Evolutionary conservation across 768 basidiomycete genomes (phyloP).

Genomic region (Suillus americanus): DNA sequence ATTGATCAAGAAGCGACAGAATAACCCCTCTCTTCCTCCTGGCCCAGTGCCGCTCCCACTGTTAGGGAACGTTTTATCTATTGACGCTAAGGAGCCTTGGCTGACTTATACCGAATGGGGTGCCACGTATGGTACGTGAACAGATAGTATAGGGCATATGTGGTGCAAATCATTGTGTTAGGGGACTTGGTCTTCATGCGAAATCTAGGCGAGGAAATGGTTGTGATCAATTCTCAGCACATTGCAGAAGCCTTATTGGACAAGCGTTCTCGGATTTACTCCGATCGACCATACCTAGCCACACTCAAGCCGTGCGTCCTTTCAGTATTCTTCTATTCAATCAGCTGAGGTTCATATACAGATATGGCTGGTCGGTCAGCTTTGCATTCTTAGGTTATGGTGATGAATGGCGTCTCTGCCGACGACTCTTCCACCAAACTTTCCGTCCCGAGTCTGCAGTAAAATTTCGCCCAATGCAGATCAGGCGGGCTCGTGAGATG

Average conservation of each 20-base stretch:
- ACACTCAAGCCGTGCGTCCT: neutral
- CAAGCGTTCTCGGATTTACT: constrained; percentile 11
- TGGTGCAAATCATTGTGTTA: neutral
- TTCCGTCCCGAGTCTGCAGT: constrained; percentile 32
- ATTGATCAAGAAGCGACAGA: too few species aligned
- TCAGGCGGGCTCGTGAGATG: constrained; percentile 22
- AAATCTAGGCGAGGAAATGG: neutral
- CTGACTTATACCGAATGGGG: too few species aligned
- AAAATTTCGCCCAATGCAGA: constrained; percentile 25
- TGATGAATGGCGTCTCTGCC: constrained; percentile 26
- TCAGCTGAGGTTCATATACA: neutral
- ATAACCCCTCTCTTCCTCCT: too few species aligned
- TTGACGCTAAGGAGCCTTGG: too few species aligned
- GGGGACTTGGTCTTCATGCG: constrained; percentile 5
- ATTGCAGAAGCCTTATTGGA: constrained; percentile 7
- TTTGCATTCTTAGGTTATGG: constrained; percentile 4
- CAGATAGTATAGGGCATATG: neutral
- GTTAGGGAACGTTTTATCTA: too few species aligned
- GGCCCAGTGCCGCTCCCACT: too few species aligned
- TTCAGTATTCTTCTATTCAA: neutral
- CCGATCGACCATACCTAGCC: constrained; percentile 9
- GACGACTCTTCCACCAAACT: constrained; percentile 37
- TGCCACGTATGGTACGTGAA: constrained; percentile 14
- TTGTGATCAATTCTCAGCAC: constrained; percentile 5
- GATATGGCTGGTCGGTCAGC: constrained; percentile 1